Base-by-base conservation (phyloP, 2,329 filamentous ascomycete species). In the Sordariomycetes sp. region DNA sequence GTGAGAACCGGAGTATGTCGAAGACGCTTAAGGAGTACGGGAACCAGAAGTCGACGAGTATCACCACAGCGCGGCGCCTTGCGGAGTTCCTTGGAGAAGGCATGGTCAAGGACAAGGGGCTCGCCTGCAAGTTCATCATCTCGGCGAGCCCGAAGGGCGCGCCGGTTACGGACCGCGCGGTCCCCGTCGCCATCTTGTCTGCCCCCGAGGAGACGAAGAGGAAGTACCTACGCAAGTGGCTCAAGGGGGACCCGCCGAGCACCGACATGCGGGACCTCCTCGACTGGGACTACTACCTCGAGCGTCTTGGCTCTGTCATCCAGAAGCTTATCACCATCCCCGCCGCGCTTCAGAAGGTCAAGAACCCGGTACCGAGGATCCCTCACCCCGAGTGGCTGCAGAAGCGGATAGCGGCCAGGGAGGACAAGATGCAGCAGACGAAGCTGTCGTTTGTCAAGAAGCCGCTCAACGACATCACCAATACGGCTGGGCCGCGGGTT, bases 41-140 rank as follows among this genome's bases (percentile, higher is more conserved):
- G 20, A 76, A 74, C 8, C 95, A 99, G 65, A 99, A 99, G 68
- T 97, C 92, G 0, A 99, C 94, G 1, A 96, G 94, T n/a, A 99
- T 99, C 68, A 99, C 94, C 2, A 99, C 94, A 0, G 94, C 94
- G 12, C 94, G 87, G 65, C 90, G 94, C 61, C 73, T 99, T 50
- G 94, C 94, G 39, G 94, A 99, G 66, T 99, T 99, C 67, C 68
- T 99, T 61, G 94, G 94, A 39, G 92, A 96, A 68, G 90, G 96
- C 67, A 99, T 99, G 95, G 85, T 96, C 65, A 99, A 99, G 67
- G 95, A 99, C 72, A 99, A 97, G 71, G 94, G 94, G 3, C 71
- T 99, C 64, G 99, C 99, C 74, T 99, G 94, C 84, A 97, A 97
- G 72, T 99, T 97, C 70, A 96, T 99, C 68, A 96, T 99, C 66